Base-by-base conservation (phyloP, 768 basidiomycete species). In the Omphalotus guepiniiformis region DNA sequence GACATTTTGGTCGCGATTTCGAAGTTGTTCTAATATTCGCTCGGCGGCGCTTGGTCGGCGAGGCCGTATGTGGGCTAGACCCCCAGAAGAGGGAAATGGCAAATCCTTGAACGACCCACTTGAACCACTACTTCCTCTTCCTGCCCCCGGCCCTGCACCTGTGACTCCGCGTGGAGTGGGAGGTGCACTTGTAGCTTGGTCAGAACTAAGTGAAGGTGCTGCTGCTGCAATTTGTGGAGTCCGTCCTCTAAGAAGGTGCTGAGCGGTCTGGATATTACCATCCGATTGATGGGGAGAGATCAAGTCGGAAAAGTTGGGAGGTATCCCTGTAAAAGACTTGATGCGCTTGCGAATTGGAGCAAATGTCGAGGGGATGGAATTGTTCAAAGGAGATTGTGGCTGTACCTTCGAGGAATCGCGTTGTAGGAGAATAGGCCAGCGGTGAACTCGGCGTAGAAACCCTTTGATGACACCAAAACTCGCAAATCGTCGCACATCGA, bases 391-490 rank as follows among this genome's bases (percentile, higher is more conserved):
- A 47, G 57, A 54, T 49, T 52, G 41, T 36, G 50, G 48, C 49
- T 47, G 59, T 49, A 43, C 62, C 57, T 27, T 77, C 72, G 29
- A 69, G 63, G 9, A 66, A 66, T 50, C 28, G n/a, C n/a, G n/a
- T n/a, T 28, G 37, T 21, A 84, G 66, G 41, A 89, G 77, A 36
- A 94, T 69, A 0, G 95, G 96, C 75, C 85, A 98, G n/a, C 93
- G 82, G 60, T 96, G 91, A 0, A 97, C 85, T 34, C 96, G 76
- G 11, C 92, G 84, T 13, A 99, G 73, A 62, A 98, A 98, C 0
- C 94, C 88, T 69, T 99, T 99, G 69, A 99, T 95, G 19, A 98
- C 89, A 4, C 96, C 96, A 58, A 98, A 99, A 51, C 88, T 93
- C 15, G 92, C 83, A 64, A 99, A 96, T n/a, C 96, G 80, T 7